Evolutionary conservation across 139 green algal genomes (phyloP).

Genomic region (Picochlorum sp.): DNA sequence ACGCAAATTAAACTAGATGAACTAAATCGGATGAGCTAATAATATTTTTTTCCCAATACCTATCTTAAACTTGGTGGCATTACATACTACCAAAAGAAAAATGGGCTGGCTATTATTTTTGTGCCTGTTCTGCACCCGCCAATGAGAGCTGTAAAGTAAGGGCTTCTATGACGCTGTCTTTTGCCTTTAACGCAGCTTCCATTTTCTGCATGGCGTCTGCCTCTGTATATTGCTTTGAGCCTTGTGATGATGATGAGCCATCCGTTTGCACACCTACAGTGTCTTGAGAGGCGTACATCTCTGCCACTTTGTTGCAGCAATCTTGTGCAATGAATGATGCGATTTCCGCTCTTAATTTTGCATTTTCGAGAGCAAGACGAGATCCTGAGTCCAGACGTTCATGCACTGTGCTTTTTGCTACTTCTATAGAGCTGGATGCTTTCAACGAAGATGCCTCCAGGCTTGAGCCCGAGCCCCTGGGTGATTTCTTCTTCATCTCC

Average conservation of each 20-base stretch:
- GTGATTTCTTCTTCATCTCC: not conserved
- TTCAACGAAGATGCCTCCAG: not conserved
- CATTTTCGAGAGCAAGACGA: not conserved
- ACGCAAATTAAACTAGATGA: too few relatives aligned
- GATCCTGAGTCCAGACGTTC: not conserved
- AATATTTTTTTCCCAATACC: too few relatives aligned
- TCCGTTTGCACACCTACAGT: too few relatives aligned
- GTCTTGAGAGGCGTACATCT: too few relatives aligned
- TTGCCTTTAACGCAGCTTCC: slow-evolving; percentile 39
- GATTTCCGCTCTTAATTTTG: not conserved
- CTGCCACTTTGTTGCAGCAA: not conserved
- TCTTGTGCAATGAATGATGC: not conserved
- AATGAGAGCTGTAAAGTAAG: slow-evolving; percentile 4
- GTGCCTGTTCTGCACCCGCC: too few relatives aligned
- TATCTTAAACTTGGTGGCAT: too few relatives aligned
- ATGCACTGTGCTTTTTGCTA: not conserved
- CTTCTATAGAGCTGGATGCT: not conserved
- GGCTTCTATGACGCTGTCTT: slow-evolving; percentile 33
- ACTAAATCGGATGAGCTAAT: too few relatives aligned
- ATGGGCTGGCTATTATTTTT: too few relatives aligned
- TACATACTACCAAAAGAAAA: too few relatives aligned
- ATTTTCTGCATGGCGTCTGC: slow-evolving; percentile 7
- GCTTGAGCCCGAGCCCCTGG: not conserved
- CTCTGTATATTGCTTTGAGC: not conserved
- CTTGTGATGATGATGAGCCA: not conserved